Evolutionary conservation across 169 alveolate genomes (phyloP), one percentile per base, ranked within the genome.

Genomic region (Miamiensis avidus): DNA sequence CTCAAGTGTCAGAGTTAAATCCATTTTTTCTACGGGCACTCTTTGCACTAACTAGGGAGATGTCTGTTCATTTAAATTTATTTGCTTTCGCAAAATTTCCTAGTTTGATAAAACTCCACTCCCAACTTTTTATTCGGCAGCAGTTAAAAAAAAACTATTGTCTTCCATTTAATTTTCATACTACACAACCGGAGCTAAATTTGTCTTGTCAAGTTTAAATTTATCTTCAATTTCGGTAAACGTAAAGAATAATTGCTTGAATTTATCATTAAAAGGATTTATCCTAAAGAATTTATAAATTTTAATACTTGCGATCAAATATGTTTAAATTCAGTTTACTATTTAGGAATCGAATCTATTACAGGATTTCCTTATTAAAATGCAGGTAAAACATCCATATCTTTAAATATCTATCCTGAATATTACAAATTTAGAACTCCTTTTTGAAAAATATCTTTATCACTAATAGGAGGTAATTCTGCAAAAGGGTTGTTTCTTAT

Each of bases 311-410:
- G 69, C 69, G 20, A 11, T 49, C 20, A 49, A 49, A 11, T 20
- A 49, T 49, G 4, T 49, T 49, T 11, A 49, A 11, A 49, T 49
- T 11, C 4, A 49, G 26, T 30, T 25, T 49, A 79, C 84, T 34
- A 34, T 29, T 79, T 79, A 20, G 82, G 30, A 26, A 49, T 76
- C 65, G 72, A 49, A 29, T 29, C 29, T n/a, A 91, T 82, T 20
- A 94, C 92, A 64, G 96, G 93, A 33, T 88, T 88, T n/a, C 96
- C 96, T 81, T 93, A 79, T 49, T 85, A 87, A 83, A 92, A 92
- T 4, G 92, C 93, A 26, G 94, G 94, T 25, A 91, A 76, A 11
- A 90, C 69, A 49, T 90, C 94, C 1, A 90, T 90, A 65, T 89
- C 94, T 88, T 89, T 88, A 29, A 92, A 93, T 28, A 90, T 90